phyloP scores from a whole-genome alignment of 106 monocot genomes.

The Acorus calamus region DNA sequence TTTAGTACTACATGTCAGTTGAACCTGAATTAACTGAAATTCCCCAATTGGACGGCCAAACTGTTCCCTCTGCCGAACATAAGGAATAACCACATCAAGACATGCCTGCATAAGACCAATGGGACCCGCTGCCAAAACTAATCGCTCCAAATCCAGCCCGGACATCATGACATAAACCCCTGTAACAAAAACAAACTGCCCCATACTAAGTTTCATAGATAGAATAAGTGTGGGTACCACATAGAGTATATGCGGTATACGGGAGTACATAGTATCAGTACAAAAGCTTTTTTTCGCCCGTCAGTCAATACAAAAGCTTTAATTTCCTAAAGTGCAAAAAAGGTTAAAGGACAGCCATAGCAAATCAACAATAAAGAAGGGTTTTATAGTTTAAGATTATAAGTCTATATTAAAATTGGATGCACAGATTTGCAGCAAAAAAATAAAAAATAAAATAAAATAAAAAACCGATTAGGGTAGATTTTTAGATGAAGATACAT shows the following conservation, averaged over 20 bases:
- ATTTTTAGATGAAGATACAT: no score
- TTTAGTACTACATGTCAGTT: neutral
- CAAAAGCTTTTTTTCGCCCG: neutral
- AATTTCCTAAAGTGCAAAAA: no score
- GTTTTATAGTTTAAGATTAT: no score
- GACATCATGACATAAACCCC: conserved; percentile 99
- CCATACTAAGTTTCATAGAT: no score
- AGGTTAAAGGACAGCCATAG: no score
- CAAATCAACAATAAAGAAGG: neutral
- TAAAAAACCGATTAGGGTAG: no score
- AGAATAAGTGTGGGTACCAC: no score
- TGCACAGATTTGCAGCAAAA: no score
- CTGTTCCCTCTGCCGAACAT: conserved; percentile 88
- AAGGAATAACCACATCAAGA: conserved; percentile 79
- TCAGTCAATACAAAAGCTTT: no score
- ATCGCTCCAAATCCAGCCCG: conserved; percentile 92
- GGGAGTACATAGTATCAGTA: neutral
- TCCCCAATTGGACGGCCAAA: conserved; percentile 95
- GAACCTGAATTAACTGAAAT: conserved; percentile 94
- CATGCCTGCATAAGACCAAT: conserved; percentile 97
- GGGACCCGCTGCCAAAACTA: conserved; percentile 89
- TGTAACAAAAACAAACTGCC: conserved; percentile 13
- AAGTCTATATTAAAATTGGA: no score
- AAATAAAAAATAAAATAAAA: no score
- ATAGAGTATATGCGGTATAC: no score